Base-by-base conservation (phyloP, 345 rosid genomes). In the Melastoma malabathricum region DNA sequence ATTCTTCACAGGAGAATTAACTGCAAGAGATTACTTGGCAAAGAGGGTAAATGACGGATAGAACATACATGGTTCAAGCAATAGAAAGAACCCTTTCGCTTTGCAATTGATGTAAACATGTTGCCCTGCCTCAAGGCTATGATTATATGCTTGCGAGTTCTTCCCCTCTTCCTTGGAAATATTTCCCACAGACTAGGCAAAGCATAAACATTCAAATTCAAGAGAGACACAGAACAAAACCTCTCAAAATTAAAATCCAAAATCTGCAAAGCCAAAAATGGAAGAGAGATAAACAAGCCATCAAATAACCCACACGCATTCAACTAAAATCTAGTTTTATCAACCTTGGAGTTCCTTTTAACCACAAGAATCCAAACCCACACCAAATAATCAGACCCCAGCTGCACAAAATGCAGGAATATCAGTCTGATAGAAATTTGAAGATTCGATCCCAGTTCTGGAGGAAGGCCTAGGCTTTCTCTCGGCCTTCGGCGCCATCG, bases 221-320 rank as follows among this genome's bases (percentile, higher is more conserved):
- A 88, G 64, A 84, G 60, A 2, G 99, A 85, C 12, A 88, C 99
- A 0, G 97, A 85, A 68, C 97, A 93, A 59, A 81, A 85, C 77
- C 59, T 93, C 83, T 93, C 97, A 49, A 93, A 93, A 74, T 93
- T 97, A 72, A 93, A 93, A 74, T 88, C 95, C 79, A 92, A 60
- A 50, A 87, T 93, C 98, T 86, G 76, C 60, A 63, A 46, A 47
- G 50, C 47, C 41, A 6, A 51, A 45, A 18, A 10, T 15, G 20
- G 5, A 3, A 56, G 18, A 47, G 10, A 23, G 29, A 54, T 15
- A 20, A 22, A 15, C 18, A 15, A 18, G 39, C 41, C 41, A 34
- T 34, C 0, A 10, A 2, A 34, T 34, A 31, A 31, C 38, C 38
- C 10, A 31, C 12, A 7, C 10, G 12, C 6, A 34, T 34, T 34